A percentile compares a stretch with the other conserved stretches of the same genome.
Conservation (phyloP, 2,329 filamentous ascomycete species). For the Didymella lethalis region DNA sequence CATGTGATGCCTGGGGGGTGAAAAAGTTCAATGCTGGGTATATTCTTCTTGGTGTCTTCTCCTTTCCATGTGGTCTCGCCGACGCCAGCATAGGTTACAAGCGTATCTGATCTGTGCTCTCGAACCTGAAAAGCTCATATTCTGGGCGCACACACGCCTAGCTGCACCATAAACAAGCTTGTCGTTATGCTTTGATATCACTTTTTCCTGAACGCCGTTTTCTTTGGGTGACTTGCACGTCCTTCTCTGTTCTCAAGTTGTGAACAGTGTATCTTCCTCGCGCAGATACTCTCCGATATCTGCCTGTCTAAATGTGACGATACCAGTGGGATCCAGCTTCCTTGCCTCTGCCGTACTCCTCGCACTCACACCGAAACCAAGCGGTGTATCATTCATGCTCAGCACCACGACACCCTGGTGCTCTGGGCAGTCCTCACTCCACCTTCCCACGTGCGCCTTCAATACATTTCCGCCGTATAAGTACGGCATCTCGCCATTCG, state of each 20-base stretch:
- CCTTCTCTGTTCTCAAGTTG: slow-evolving; percentile 53
- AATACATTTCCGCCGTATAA: slow-evolving; percentile 92
- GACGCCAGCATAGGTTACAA: too few species aligned
- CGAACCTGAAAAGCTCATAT: too few species aligned
- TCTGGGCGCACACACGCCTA: too few species aligned
- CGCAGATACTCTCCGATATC: slow-evolving; percentile 95
- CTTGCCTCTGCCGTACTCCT: slow-evolving; percentile 83
- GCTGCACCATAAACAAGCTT: too few species aligned
- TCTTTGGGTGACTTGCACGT: neutral
- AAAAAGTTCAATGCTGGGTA: slow-evolving; percentile 17
- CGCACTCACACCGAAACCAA: slow-evolving; percentile 92
- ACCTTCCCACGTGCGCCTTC: slow-evolving; percentile 81
- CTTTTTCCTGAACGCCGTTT: too few species aligned
- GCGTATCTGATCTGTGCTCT: too few species aligned
- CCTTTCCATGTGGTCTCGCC: neutral
- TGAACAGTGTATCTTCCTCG: slow-evolving; percentile 74
- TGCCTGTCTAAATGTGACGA: slow-evolving; percentile 88
- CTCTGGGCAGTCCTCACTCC: slow-evolving; percentile 91
- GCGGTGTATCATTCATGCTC: slow-evolving; percentile 87
- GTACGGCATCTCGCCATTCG: slow-evolving; percentile 97
- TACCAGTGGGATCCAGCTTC: slow-evolving; percentile 86
- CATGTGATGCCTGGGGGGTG: too few species aligned
- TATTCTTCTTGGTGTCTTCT: slow-evolving; percentile 5
- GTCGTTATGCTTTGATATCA: neutral
- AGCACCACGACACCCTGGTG: slow-evolving; percentile 91